Evolutionary conservation across 2,329 filamentous ascomycete species (phyloP).

Genomic region (Cercospora sesami): DNA sequence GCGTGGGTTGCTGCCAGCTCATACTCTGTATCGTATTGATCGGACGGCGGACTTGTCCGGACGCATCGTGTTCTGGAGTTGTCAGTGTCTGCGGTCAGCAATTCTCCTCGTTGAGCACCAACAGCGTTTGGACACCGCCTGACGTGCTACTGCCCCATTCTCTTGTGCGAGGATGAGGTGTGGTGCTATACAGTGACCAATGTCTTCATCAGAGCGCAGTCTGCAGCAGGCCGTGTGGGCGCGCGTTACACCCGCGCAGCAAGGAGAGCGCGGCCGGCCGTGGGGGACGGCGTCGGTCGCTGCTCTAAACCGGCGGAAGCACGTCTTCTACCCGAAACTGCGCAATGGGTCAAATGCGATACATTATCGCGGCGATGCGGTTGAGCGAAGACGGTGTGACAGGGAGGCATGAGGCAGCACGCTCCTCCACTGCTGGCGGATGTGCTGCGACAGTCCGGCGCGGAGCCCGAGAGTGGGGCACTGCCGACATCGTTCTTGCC

Average conservation of each 20-base stretch:
- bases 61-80: not conserved
- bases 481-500: not conserved
- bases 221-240: not conserved
- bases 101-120: not conserved
- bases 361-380: constrained; percentile 1
- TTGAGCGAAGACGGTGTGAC: constrained; percentile 10
- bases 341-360: constrained; percentile 13
- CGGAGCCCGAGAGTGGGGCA: not conserved
- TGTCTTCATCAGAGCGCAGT: not conserved
- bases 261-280: not conserved
- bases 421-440: not conserved
- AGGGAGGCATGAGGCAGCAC: not conserved
- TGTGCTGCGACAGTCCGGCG: not conserved
- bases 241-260: not conserved
- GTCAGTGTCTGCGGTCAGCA: not conserved
- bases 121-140: not conserved
- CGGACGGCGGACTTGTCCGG: constrained; percentile 5
- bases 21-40: not conserved
- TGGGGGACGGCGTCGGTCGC: not conserved
- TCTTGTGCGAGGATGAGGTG: not conserved
- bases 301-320: not conserved
- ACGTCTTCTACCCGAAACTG: constrained; percentile 3
- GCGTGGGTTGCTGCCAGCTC: not conserved
- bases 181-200: not conserved
- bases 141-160: not conserved